Base-by-base conservation (phyloP, 768 basidiomycete genomes). In the Suillus ampliporus region DNA sequence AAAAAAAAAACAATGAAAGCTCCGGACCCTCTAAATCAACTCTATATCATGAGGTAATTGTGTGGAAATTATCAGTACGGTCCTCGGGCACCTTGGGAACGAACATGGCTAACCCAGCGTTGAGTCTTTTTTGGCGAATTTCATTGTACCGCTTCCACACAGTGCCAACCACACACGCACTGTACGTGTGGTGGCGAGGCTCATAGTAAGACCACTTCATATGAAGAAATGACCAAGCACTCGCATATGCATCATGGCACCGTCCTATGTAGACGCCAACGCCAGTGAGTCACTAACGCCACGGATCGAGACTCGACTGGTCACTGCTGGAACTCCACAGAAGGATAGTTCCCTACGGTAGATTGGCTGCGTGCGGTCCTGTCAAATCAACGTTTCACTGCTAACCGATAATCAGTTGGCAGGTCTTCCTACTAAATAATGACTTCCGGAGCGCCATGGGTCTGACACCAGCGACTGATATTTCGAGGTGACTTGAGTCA, bases 121-220 rank as follows among this genome's bases (percentile, higher is more conserved):
- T 31, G 31, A 31, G 31, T 31, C 31, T 31, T 31, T 31, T 31
- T 31, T n/a, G n/a, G n/a, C n/a, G n/a, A n/a, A n/a, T n/a, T n/a
- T n/a, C n/a, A n/a, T n/a, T n/a, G n/a, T n/a, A n/a, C 31, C 6
- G n/a, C 43, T 38, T 54, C 21, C 35, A 21, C 23, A 26, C 8
- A 21, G 48, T 23, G 9, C 37, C 5, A 54, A 38, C 11, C 1
- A 10, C 19, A 56, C 54, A 56, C 7, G 54, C 54, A 40, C 23
- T 19, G 11, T 11, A 13, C 23, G 54, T 56, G 54, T 56, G 54
- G 54, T 56, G 54, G 54, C 54, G 26, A 40, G 50, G 54, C 37
- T 56, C 38, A 19, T 21, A 8, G 26, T 7, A 14, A 38, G 53
- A 6, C 0, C 37, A 56, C 17, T 28, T 19, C 48, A 28, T 19